These are phyloP conservation scores for Solanum chiquidenum DNA, from an alignment of 257 asterid genomes.

Conservation along the genomic window DNA sequence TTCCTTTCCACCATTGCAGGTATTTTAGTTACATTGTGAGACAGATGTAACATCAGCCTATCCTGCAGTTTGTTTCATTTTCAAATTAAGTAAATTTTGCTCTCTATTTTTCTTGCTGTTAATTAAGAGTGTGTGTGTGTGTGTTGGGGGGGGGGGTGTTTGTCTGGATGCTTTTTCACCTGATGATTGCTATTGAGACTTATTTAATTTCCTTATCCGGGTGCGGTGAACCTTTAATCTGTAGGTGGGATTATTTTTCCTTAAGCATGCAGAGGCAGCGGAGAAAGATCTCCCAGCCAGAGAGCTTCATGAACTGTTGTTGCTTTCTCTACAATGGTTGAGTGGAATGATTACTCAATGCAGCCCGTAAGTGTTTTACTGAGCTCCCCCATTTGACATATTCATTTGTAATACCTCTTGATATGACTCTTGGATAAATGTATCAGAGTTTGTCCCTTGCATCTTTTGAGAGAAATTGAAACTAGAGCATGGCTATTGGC, in stretches of 20 bases:
- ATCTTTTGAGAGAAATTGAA: conserved; percentile 91
- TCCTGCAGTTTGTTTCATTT: neutral
- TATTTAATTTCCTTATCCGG: conserved; percentile 4
- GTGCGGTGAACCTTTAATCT: conserved; percentile 6
- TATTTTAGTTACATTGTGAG: conserved; percentile 11
- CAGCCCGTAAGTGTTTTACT: conserved; percentile 54
- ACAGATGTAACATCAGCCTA: neutral
- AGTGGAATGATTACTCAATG: conserved; percentile 81
- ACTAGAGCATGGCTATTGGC: conserved; percentile 98
- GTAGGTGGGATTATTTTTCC: conserved; percentile 91
- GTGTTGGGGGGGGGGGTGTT: neutral
- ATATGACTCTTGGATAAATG: conserved; percentile 2
- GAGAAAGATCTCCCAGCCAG: conserved; percentile 84
- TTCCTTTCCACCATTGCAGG: conserved; percentile 88
- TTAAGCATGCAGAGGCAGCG: conserved; percentile 78
- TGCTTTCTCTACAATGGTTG: conserved; percentile 90
- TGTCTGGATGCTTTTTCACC: neutral
- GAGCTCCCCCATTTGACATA: conserved; percentile 2
- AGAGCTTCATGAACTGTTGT: conserved; percentile 85
- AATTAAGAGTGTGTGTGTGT: neutral
- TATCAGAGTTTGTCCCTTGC: conserved; percentile 74
- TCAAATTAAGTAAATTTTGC: neutral
- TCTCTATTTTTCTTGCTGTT: conserved; percentile 1
- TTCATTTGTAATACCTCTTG: conserved; percentile 4
- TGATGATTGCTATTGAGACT: conserved; percentile 1